Evolutionary conservation across 176 grass and related monocot species (phyloP).

Genomic region (Zizania latifolia): DNA sequence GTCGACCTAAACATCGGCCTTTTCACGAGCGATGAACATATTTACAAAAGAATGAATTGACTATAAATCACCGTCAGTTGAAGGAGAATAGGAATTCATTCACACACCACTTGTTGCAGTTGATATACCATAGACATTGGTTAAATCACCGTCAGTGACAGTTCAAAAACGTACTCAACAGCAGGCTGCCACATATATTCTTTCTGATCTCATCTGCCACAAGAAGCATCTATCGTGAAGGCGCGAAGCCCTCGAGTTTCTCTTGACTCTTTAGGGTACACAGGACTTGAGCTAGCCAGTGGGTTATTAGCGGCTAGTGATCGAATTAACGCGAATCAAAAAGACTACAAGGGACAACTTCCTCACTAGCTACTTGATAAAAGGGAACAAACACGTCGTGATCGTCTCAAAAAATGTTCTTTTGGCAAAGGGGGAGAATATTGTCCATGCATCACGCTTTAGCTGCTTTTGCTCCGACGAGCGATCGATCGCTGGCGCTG

Average conservation of each 20-base stretch:
- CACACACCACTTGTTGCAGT: too few species aligned
- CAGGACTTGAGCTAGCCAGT: background rate
- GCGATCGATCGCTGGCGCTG: too few species aligned
- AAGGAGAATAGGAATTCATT: too few species aligned
- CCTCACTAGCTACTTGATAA: background rate
- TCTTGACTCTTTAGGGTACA: conserved; percentile 4
- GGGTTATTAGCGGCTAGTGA: too few species aligned
- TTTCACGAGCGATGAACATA: too few species aligned
- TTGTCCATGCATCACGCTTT: background rate
- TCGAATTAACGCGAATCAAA: background rate
- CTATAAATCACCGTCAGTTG: too few species aligned
- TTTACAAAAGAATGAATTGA: too few species aligned
- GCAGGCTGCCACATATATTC: background rate
- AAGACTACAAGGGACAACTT: background rate
- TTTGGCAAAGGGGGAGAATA: conserved; percentile 8
- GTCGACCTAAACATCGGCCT: too few species aligned
- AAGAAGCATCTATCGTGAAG: background rate
- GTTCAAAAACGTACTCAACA: background rate
- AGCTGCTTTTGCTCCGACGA: too few species aligned
- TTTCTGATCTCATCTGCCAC: background rate
- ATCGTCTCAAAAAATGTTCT: background rate
- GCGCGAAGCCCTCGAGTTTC: background rate
- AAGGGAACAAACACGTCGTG: background rate
- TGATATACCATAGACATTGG: too few species aligned
- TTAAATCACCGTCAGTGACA: too few species aligned